These are phyloP conservation scores for Colletotrichum lindemuthianum DNA, from an alignment of 2,329 filamentous ascomycete species.

Conservation along the genomic window DNA sequence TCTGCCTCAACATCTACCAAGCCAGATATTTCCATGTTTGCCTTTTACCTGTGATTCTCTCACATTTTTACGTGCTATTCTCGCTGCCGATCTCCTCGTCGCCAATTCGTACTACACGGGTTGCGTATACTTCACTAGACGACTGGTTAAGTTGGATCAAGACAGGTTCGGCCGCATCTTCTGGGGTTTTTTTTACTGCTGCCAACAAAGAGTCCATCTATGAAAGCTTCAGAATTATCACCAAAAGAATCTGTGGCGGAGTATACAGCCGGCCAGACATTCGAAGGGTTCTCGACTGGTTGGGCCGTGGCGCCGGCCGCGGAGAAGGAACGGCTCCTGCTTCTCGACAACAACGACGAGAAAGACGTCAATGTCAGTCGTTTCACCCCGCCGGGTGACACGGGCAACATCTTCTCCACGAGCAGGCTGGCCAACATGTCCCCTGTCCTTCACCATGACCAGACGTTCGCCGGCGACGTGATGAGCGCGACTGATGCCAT, in stretches of 20 bases:
- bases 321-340: constrained; percentile 42
- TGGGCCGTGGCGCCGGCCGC: constrained; percentile 33
- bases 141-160: background rate
- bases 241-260: constrained; percentile 15
- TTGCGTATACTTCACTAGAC: too few relatives aligned
- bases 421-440: constrained; percentile 33
- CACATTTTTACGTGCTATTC: too few relatives aligned
- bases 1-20: too few relatives aligned
- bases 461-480: background rate
- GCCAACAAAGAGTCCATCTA: constrained; percentile 37
- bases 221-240: constrained; percentile 39
- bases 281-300: constrained; percentile 34
- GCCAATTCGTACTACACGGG: too few relatives aligned
- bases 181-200: constrained; percentile 46
- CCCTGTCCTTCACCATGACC: background rate
- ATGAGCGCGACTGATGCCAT: constrained; percentile 10
- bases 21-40: too few relatives aligned
- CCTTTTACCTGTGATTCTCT: too few relatives aligned
- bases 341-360: constrained; percentile 44
- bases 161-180: constrained; percentile 42
- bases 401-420: constrained; percentile 44
- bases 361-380: constrained; percentile 29
- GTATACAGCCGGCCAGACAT: constrained; percentile 11
- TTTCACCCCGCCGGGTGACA: constrained; percentile 37
- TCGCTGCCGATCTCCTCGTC: too few relatives aligned